These are phyloP conservation scores for Xylaria curta DNA, from an alignment of 495 filamentous ascomycete genomes.

Conservation along the genomic window DNA sequence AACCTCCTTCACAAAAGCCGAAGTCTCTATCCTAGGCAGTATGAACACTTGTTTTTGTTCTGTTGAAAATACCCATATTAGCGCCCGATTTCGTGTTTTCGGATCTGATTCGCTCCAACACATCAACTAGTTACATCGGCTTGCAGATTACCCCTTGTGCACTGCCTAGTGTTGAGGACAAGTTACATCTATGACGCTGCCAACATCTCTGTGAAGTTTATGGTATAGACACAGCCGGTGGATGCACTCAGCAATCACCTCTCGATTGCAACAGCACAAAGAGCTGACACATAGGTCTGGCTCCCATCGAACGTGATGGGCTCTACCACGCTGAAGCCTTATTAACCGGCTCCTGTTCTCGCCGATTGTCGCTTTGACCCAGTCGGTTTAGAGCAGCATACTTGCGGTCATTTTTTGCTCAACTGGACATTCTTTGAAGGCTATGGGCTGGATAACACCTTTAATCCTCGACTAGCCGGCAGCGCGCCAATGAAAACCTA, in stretches of 20 bases:
- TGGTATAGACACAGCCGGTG: background rate
- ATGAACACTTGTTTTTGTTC: conserved; percentile 34
- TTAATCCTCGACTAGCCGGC: background rate
- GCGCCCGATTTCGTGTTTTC: background rate
- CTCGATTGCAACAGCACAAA: background rate
- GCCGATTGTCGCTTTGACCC: background rate
- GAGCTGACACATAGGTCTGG: background rate
- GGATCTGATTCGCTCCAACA: background rate
- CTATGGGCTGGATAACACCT: background rate
- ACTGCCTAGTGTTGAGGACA: background rate
- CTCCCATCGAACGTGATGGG: background rate
- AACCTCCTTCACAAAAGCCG: conserved; percentile 46
- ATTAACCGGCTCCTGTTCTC: background rate
- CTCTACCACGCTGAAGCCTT: background rate
- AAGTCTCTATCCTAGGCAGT: conserved; percentile 45
- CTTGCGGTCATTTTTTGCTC: background rate
- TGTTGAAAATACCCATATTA: conserved; percentile 15
- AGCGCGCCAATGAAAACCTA: background rate
- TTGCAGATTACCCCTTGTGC: background rate
- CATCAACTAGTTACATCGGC: background rate
- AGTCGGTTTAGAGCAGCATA: background rate
- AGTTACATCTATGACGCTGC: background rate
- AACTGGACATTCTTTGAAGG: conserved; percentile 9
- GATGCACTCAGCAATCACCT: background rate
- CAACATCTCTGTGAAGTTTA: background rate